Conservation (phyloP, 2,329 filamentous ascomycete species). For the Fusarium sp. region DNA sequence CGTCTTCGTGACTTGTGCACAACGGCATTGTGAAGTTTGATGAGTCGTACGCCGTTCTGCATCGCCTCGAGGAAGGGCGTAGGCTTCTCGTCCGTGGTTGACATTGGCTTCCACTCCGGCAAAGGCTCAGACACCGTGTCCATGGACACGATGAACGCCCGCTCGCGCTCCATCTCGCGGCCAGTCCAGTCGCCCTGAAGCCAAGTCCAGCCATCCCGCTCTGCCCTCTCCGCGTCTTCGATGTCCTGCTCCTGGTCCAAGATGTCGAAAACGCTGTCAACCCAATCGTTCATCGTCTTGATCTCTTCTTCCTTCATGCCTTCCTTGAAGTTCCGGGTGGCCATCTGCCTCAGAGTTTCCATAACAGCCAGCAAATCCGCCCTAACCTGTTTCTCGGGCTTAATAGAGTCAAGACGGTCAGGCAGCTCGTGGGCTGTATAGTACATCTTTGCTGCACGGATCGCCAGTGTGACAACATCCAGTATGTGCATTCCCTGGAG, state of each 20-base stretch:
- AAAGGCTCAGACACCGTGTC: constrained; percentile 70
- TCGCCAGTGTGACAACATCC: constrained; percentile 94
- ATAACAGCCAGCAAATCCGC: constrained; percentile 87
- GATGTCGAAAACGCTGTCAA: constrained; percentile 80
- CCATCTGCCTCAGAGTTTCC: constrained; percentile 92
- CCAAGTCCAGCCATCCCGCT: constrained; percentile 85
- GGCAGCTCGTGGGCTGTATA: constrained; percentile 93
- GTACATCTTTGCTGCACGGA: constrained; percentile 94
- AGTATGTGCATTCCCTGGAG: constrained; percentile 92
- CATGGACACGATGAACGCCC: constrained; percentile 84
- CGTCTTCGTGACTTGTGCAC: constrained; percentile 86
- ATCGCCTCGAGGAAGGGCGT: constrained; percentile 81
- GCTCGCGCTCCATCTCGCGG: constrained; percentile 81
- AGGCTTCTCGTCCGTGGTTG: constrained; percentile 61
- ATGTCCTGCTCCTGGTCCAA: constrained; percentile 81
- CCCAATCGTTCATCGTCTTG: constrained; percentile 81
- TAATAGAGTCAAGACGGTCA: constrained; percentile 86
- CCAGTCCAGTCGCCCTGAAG: constrained; percentile 81
- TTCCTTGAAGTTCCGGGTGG: constrained; percentile 84
- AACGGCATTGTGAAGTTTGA: constrained; percentile 89
- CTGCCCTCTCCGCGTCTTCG: constrained; percentile 77
- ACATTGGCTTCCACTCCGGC: constrained; percentile 73
- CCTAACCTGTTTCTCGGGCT: constrained; percentile 86
- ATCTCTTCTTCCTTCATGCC: constrained; percentile 85
- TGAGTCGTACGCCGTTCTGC: constrained; percentile 82